Conservation (phyloP, 2,329 filamentous ascomycete genomes). For the Fusarium sp. region DNA sequence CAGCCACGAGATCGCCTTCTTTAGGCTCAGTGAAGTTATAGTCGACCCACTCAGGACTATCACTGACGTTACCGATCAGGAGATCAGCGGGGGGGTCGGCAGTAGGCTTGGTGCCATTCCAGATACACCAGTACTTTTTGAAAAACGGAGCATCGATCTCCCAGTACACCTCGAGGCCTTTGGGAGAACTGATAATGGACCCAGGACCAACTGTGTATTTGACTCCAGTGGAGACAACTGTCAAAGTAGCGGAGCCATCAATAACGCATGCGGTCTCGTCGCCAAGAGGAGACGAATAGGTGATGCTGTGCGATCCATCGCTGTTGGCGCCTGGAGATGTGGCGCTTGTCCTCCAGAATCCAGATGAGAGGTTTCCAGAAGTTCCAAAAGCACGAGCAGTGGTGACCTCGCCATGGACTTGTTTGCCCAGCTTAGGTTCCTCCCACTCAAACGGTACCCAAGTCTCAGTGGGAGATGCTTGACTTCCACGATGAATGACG, state of each 20-base stretch:
- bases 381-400: conserved; percentile 8
- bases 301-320: conserved; percentile 1
- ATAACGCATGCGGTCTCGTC: conserved; percentile 12
- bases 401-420: conserved; percentile 4
- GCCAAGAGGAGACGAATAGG: conserved; percentile 4
- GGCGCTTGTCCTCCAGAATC: conserved; percentile 9
- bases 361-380: not conserved
- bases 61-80: conserved; percentile 12
- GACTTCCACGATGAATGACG: conserved; percentile 10
- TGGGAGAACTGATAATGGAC: conserved; percentile 16
- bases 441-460: conserved; percentile 11
- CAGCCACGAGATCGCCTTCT: conserved; percentile 27
- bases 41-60: conserved; percentile 22
- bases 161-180: conserved; percentile 6
- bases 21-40: conserved; percentile 33
- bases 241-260: conserved; percentile 10
- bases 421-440: conserved; percentile 13
- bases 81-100: not conserved
- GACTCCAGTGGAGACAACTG: not conserved
- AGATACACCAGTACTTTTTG: conserved; percentile 17
- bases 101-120: not conserved
- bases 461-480: not conserved
- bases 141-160: conserved; percentile 12
- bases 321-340: not conserved
- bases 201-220: conserved; percentile 7